Evolutionary conservation across 306 rosid genomes (phyloP).

Genomic region (Dryas octopetala): DNA sequence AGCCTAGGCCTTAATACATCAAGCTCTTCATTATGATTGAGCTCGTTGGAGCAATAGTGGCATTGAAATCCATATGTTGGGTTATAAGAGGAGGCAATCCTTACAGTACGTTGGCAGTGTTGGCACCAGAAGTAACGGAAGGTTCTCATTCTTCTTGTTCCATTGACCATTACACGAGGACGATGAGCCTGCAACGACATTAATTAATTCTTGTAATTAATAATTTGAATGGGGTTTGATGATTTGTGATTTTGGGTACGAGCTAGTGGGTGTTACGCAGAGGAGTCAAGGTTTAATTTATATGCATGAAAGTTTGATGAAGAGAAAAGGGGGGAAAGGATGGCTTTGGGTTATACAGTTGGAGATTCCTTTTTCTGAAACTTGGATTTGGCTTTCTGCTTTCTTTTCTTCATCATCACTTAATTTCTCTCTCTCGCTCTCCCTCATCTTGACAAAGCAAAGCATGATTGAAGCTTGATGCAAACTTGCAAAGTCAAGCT

Average conservation of each 20-base stretch:
- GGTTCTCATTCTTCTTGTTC: slow-evolving; percentile 59
- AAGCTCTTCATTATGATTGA: slow-evolving; percentile 26
- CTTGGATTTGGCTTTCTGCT: neutral
- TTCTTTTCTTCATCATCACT: neutral
- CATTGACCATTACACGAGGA: slow-evolving; percentile 52
- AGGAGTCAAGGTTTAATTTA: neutral
- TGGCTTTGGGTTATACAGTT: slow-evolving; percentile 40
- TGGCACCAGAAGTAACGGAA: slow-evolving; percentile 47
- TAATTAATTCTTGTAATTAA: neutral
- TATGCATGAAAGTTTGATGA: slow-evolving; percentile 10
- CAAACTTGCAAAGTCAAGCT: neutral
- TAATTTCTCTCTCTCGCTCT: neutral
- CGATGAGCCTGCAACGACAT: slow-evolving; percentile 48
- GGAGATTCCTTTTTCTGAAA: slow-evolving; percentile 45
- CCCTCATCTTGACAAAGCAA: slow-evolving; percentile 3
- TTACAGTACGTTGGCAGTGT: slow-evolving; percentile 16
- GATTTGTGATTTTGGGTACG: neutral
- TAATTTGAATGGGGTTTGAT: neutral
- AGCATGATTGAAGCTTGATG: slow-evolving; percentile 16
- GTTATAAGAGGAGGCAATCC: slow-evolving; percentile 15
- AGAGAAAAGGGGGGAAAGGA: slow-evolving; percentile 36
- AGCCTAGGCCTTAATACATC: slow-evolving; percentile 47
- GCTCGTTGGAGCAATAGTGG: slow-evolving; percentile 12
- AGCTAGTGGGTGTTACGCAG: neutral
- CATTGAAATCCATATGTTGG: slow-evolving; percentile 5